Evolutionary conservation across 495 filamentous ascomycete species (phyloP).

Genomic region (Pseudoneurospora amorphoporcata): DNA sequence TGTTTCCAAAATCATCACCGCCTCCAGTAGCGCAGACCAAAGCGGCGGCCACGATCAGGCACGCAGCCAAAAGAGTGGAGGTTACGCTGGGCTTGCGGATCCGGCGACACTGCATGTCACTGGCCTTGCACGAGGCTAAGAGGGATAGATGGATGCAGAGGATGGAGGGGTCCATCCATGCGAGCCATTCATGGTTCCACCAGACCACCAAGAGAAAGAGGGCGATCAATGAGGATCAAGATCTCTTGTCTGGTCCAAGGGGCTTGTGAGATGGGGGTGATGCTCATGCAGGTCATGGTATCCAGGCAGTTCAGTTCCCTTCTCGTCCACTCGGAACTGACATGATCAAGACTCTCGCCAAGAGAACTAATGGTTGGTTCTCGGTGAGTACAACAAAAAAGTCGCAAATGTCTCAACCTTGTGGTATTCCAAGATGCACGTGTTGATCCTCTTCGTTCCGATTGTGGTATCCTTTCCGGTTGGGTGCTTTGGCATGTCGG

Average conservation of each 20-base stretch:
- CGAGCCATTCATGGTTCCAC: neutral
- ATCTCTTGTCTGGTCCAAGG: neutral
- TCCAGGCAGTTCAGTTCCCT: neutral
- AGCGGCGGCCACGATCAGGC: neutral
- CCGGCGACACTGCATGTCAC: neutral
- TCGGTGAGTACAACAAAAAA: neutral
- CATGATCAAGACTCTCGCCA: neutral
- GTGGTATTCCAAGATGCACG: neutral
- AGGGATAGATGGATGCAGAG: neutral
- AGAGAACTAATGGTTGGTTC: neutral
- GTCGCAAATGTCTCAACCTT: neutral
- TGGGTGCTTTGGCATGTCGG: neutral
- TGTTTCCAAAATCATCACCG: neutral
- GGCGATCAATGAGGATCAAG: neutral
- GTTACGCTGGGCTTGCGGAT: neutral
- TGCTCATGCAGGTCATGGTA: neutral
- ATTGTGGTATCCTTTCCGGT: neutral
- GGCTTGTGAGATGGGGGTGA: neutral
- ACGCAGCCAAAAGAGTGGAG: neutral
- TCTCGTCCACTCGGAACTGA: neutral
- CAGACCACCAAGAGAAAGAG: neutral
- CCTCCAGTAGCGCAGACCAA: neutral
- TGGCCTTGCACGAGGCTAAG: neutral
- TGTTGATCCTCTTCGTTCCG: neutral
- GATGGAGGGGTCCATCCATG: neutral